Evolutionary conservation across 2,329 filamentous ascomycete species (phyloP).

Genomic region (Colletotrichum filicis): DNA sequence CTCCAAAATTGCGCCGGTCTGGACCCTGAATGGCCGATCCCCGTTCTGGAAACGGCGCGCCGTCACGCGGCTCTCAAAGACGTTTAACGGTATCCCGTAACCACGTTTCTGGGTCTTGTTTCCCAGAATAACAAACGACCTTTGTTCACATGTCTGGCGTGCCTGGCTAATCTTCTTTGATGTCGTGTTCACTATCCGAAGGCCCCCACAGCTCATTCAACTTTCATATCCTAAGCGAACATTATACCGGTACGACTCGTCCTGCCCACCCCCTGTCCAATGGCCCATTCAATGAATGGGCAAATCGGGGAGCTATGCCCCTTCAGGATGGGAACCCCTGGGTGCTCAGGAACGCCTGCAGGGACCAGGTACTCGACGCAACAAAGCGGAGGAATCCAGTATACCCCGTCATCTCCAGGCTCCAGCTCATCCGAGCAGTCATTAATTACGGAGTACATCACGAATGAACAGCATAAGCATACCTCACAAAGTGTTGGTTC

Average conservation of each 20-base stretch:
- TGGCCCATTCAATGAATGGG: neutral
- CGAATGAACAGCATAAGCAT: no score
- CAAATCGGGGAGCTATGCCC: neutral
- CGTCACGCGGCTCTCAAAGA: neutral
- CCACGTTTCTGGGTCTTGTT: neutral
- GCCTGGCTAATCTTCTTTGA: neutral
- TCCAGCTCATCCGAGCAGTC: neutral
- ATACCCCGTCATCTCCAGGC: neutral
- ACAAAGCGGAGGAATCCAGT: neutral
- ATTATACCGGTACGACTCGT: conserved; percentile 24
- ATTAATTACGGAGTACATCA: no score
- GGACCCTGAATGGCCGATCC: neutral
- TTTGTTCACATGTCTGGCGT: neutral
- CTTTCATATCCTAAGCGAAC: conserved; percentile 19
- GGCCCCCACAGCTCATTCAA: conserved; percentile 15
- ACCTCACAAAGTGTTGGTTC: no score
- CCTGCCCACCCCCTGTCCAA: conserved; percentile 12
- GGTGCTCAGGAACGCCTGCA: neutral
- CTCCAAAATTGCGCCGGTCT: neutral
- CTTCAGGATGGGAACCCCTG: neutral
- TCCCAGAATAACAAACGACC: neutral
- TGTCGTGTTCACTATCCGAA: neutral
- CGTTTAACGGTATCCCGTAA: neutral
- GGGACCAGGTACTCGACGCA: conserved; percentile 9
- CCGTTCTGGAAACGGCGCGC: neutral